Base-by-base conservation (phyloP, 2,329 filamentous ascomycete species). In the Albophoma yamanashiensis region DNA sequence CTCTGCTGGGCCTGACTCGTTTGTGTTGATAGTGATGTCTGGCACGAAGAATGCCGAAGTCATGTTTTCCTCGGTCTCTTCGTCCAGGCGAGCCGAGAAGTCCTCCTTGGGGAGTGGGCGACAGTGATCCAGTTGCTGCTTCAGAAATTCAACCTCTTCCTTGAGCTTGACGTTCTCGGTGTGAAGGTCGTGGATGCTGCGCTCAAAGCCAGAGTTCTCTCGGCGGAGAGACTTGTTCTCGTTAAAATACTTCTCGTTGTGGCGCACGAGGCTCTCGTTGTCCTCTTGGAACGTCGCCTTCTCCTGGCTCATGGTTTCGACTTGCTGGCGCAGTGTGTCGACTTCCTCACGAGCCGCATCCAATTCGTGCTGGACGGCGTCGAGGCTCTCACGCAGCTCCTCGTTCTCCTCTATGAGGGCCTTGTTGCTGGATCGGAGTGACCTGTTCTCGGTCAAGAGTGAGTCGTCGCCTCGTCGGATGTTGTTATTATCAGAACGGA, bases 11-110 rank as follows among this genome's bases (percentile, higher is more conserved):
- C 58, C 70, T 31, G 69, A 66, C 27, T 73, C 71, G 59, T 77
- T 75, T 4, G 72, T 75, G 59, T 80, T 76, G 40, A 83, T 74
- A 2, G 82, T 84, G 62, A 84, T 83, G 63, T 85, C 82, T 27
- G 82, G 81, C 60, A 84, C 74, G 64, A 84, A 82, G 65, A 83
- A 79, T 4, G 80, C 82, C 7, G 82, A 84, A 0, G 82, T 84
- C 78, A 84, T 82, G 63, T 83, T 82, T 45, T 83, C 80, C 56
- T 77, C 76, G 9, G 71, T 74, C 59, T 73, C 70, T 0, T 74
- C 72, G 4, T 75, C 72, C 2, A 73, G 64, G 15, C 67, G 69
- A 17, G 66, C 70, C 45, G 72, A 68, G 17, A 74, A 67, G 59
- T 77, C 70, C 3, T 73, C 70, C 64, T 75, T 74, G 34, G 71